Evolutionary conservation across 345 rosid species (phyloP).

Genomic region (Leavenworthia alabamica): DNA sequence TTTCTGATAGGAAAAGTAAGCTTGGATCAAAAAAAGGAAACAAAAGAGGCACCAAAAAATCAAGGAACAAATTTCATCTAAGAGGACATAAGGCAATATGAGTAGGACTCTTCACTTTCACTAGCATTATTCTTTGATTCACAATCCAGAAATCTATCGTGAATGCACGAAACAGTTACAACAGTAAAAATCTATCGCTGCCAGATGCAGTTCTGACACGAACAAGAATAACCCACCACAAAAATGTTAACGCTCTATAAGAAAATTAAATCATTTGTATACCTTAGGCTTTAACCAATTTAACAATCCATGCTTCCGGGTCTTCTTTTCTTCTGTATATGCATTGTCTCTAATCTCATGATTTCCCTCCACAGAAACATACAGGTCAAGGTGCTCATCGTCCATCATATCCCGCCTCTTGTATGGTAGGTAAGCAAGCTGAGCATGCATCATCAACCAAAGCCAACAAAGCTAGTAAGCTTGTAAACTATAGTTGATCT

Average conservation of each 20-base stretch:
- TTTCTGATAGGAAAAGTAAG: conserved; percentile 46
- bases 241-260: conserved; percentile 9
- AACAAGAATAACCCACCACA: not conserved
- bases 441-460: conserved; percentile 30
- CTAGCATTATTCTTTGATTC: not conserved
- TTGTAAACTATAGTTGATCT: not conserved
- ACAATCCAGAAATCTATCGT: not conserved
- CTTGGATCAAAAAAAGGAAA: conserved; percentile 13
- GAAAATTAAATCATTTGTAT: conserved; percentile 12
- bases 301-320: conserved; percentile 78
- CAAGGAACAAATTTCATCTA: not conserved
- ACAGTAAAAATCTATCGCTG: not conserved
- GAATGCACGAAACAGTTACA: not conserved
- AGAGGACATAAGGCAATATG: conserved; percentile 4
- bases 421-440: conserved; percentile 98
- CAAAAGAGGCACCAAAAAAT: conserved; percentile 1
- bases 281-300: conserved; percentile 96
- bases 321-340: conserved; percentile 74
- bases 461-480: conserved; percentile 9
- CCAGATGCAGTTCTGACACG: conserved; percentile 13
- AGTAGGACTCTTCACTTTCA: not conserved
- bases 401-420: conserved; percentile 93
- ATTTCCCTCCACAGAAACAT: conserved; percentile 67
- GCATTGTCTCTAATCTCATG: conserved; percentile 52
- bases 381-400: conserved; percentile 74